phyloP scores from a whole-genome alignment of 768 basidiomycete species.

The Tulasnella sp. region DNA sequence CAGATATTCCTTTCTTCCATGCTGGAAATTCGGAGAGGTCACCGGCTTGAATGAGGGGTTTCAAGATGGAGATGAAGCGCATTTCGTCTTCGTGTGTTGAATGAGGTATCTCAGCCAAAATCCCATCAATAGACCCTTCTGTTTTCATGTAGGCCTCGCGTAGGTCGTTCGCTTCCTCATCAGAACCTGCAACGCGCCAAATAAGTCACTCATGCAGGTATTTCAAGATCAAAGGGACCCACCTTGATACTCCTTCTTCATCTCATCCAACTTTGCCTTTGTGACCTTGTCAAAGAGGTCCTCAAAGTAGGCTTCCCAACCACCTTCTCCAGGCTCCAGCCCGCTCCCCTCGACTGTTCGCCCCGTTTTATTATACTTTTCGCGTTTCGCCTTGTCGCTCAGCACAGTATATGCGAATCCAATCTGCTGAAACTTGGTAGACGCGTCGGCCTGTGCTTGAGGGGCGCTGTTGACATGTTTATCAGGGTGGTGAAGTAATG shows the following conservation, averaged over 20 bases:
- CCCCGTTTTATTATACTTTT: conserved; percentile 77
- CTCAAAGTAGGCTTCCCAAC: conserved; percentile 95
- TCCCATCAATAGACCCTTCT: conserved; percentile 62
- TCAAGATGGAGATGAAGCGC: conserved; percentile 63
- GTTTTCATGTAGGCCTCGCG: conserved; percentile 59
- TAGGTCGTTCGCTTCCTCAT: conserved; percentile 75
- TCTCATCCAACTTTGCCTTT: conserved; percentile 74
- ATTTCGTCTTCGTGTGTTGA: conserved; percentile 74
- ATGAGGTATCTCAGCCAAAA: conserved; percentile 81
- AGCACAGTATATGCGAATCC: conserved; percentile 90
- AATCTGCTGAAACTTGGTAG: conserved; percentile 79
- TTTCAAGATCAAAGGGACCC: conserved; percentile 15
- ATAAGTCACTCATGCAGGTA: neutral
- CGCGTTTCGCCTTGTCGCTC: conserved; percentile 60
- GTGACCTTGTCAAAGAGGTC: conserved; percentile 82
- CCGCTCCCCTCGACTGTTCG: conserved; percentile 70
- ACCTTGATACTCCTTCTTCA: conserved; percentile 95
- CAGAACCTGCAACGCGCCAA: conserved; percentile 47
- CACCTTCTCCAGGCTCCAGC: conserved; percentile 55
- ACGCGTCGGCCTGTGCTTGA: conserved; percentile 36
- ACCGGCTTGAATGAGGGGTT: conserved; percentile 50
- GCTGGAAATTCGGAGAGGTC: conserved; percentile 42
- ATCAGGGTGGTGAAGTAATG: conserved; percentile 21
- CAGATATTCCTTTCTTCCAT: conserved; percentile 65
- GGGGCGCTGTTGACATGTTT: conserved; percentile 1